Evolutionary conservation across 2,329 filamentous ascomycete genomes (phyloP).

Genomic region (Claviceps sp.): DNA sequence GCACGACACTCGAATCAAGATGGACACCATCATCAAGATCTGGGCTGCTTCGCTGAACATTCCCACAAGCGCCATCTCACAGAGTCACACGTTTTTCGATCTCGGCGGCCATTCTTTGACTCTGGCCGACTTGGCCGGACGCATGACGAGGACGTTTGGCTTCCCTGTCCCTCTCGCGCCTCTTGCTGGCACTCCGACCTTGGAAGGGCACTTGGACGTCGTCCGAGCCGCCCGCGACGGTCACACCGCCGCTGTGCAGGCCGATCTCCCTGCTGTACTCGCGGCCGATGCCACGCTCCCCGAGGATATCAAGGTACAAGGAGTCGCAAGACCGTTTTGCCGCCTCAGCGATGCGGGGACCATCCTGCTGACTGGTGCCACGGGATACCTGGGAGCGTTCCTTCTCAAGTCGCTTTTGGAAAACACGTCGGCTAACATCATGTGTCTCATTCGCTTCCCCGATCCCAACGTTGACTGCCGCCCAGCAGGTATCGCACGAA

Average conservation of each 20-base stretch:
- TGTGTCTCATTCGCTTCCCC: conserved; percentile 61
- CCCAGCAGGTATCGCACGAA: conserved; percentile 54
- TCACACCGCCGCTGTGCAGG: conserved; percentile 60
- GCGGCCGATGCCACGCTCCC: conserved; percentile 53
- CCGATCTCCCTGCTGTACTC: conserved; percentile 57
- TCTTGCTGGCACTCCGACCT: conserved; percentile 56
- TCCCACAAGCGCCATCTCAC: conserved; percentile 47
- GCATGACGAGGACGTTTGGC: conserved; percentile 54
- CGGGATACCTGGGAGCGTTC: conserved; percentile 65
- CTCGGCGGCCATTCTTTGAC: conserved; percentile 66
- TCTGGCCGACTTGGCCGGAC: conserved; percentile 63
- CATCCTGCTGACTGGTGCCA: conserved; percentile 60
- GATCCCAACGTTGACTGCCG: conserved; percentile 52
- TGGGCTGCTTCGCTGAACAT: conserved; percentile 61
- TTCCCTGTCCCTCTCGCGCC: conserved; percentile 59
- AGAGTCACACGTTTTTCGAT: conserved; percentile 68
- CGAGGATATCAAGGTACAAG: conserved; percentile 50
- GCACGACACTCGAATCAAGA: conserved; percentile 49
- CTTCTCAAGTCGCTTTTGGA: conserved; percentile 56
- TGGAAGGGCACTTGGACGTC: conserved; percentile 59
- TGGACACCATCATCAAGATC: conserved; percentile 53
- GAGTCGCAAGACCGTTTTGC: conserved; percentile 37
- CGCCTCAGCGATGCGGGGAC: conserved; percentile 53
- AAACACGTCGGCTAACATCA: conserved; percentile 52
- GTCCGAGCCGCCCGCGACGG: conserved; percentile 59